These are phyloP conservation scores for Fusarium napiforme DNA, from an alignment of 2,329 filamentous ascomycete genomes.

Conservation along the genomic window DNA sequence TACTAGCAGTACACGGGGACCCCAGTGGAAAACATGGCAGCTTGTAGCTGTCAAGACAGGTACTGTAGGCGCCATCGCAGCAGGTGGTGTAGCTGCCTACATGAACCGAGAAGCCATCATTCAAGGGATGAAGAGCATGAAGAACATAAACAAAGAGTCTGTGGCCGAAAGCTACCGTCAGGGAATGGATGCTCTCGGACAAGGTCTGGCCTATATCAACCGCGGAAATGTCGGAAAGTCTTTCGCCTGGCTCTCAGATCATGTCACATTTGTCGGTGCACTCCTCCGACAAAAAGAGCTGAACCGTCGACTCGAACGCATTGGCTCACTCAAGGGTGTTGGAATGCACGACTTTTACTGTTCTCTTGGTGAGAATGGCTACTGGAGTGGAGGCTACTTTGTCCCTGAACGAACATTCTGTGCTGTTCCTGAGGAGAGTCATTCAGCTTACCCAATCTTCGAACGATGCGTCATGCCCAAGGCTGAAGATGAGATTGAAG, in stretches of 20 bases:
- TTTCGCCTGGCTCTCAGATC: conserved; percentile 81
- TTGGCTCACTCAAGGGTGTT: conserved; percentile 70
- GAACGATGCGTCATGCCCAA: conserved; percentile 70
- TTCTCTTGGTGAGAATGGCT: conserved; percentile 76
- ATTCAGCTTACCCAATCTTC: conserved; percentile 55
- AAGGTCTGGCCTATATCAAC: conserved; percentile 67
- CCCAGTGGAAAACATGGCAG: conserved; percentile 66
- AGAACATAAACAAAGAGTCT: conserved; percentile 59
- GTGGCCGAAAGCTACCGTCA: conserved; percentile 61
- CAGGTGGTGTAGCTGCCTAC: conserved; percentile 84
- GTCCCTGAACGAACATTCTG: conserved; percentile 82
- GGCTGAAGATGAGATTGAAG: conserved; percentile 75
- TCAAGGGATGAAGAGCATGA: conserved; percentile 58
- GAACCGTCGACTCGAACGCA: conserved; percentile 70
- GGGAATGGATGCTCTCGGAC: conserved; percentile 60
- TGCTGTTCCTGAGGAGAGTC: conserved; percentile 68
- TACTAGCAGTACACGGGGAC: conserved; percentile 43
- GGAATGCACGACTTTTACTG: conserved; percentile 82
- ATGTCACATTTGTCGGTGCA: conserved; percentile 87
- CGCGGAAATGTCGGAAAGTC: conserved; percentile 72
- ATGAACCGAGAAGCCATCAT: conserved; percentile 77
- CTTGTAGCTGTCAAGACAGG: conserved; percentile 81
- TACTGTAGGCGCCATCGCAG: conserved; percentile 82
- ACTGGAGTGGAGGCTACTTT: conserved; percentile 69
- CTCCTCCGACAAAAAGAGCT: conserved; percentile 80